Percentiles rank a stretch among this genome's conserved stretches.
Evolutionary conservation across 2,329 filamentous ascomycete genomes (phyloP).

Genomic region (Fusarium sp.): DNA sequence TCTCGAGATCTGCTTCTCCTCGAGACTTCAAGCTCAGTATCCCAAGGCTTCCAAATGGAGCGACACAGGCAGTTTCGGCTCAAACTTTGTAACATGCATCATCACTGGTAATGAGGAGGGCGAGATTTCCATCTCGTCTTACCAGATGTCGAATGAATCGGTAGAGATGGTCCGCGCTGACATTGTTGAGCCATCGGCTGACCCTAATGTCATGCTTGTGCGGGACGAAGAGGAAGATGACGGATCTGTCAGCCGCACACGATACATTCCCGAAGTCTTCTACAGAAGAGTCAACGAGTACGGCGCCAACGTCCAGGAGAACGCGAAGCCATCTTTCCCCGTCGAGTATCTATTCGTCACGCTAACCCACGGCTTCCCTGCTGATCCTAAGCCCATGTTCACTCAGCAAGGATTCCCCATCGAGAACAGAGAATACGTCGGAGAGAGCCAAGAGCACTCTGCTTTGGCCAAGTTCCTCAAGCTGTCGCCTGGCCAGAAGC

Average conservation of each 20-base stretch:
- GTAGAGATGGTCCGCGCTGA: conserved; percentile 97
- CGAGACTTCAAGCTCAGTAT: conserved; percentile 86
- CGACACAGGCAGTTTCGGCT: conserved; percentile 91
- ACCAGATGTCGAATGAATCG: conserved; percentile 94
- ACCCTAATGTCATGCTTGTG: conserved; percentile 93
- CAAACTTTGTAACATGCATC: conserved; percentile 96
- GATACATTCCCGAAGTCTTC: conserved; percentile 98
- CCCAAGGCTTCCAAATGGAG: conserved; percentile 97
- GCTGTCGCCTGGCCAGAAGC: conserved; percentile 67
- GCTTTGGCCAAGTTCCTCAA: conserved; percentile 76
- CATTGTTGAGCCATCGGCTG: conserved; percentile 93
- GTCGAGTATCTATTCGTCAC: conserved; percentile 97
- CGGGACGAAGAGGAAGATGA: conserved; percentile 91
- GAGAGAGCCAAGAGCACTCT: conserved; percentile 83
- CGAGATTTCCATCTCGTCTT: conserved; percentile 88
- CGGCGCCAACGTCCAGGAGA: conserved; percentile 94
- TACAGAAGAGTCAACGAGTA: conserved; percentile 97
- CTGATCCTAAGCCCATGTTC: conserved; percentile 80
- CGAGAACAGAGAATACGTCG: conserved; percentile 89
- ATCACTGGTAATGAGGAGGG: conserved; percentile 92
- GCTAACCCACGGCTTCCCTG: conserved; percentile 95
- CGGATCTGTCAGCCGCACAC: conserved; percentile 71
- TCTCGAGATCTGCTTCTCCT: conserved; percentile 88
- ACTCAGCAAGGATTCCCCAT: conserved; percentile 81
- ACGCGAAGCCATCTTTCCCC: conserved; percentile 94